Percentiles rank a stretch among this genome's conserved stretches.
These are phyloP conservation scores for Candida anutae DNA, from an alignment of 1,139 yeast genomes.

Conservation along the genomic window DNA sequence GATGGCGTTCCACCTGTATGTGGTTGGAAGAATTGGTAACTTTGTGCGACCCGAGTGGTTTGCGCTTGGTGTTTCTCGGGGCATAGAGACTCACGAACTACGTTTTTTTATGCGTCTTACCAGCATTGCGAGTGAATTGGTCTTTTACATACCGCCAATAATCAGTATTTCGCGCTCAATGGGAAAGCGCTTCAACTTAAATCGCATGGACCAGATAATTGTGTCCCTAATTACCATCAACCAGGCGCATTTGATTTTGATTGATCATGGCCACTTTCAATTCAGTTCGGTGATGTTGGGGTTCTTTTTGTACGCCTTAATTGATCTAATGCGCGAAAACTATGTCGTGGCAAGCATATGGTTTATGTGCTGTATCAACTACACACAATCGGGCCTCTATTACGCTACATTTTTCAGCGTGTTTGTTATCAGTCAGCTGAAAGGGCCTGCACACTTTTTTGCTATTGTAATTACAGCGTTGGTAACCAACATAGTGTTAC, in stretches of 20 bases:
- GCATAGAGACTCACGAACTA: conserved; percentile 56
- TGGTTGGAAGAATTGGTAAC: conserved; percentile 67
- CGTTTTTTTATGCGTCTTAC: conserved; percentile 82
- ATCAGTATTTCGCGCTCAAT: conserved; percentile 60
- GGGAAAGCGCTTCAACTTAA: conserved; percentile 46
- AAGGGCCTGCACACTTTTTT: conserved; percentile 42
- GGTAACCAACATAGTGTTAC: conserved; percentile 40
- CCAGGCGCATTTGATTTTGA: conserved; percentile 74
- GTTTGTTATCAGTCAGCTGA: conserved; percentile 39
- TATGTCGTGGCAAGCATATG: conserved; percentile 66
- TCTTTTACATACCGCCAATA: conserved; percentile 75
- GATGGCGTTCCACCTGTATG: conserved; percentile 87
- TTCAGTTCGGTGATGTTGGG: conserved; percentile 94
- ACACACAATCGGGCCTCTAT: conserved; percentile 94
- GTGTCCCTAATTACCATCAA: conserved; percentile 67
- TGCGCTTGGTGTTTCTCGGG: conserved; percentile 62
- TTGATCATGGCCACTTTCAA: conserved; percentile 98
- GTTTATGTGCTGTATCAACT: conserved; percentile 70
- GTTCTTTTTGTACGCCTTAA: conserved; percentile 58
- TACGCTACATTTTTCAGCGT: conserved; percentile 86
- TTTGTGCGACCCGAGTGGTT: conserved; percentile 68
- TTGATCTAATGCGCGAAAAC: conserved; percentile 57
- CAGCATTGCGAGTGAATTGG: conserved; percentile 65
- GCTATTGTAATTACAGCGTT: conserved; percentile 60
- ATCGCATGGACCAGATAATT: conserved; percentile 70